Conservation (phyloP, 192 early-diverging fungal species). For the Coemansia sp. region DNA sequence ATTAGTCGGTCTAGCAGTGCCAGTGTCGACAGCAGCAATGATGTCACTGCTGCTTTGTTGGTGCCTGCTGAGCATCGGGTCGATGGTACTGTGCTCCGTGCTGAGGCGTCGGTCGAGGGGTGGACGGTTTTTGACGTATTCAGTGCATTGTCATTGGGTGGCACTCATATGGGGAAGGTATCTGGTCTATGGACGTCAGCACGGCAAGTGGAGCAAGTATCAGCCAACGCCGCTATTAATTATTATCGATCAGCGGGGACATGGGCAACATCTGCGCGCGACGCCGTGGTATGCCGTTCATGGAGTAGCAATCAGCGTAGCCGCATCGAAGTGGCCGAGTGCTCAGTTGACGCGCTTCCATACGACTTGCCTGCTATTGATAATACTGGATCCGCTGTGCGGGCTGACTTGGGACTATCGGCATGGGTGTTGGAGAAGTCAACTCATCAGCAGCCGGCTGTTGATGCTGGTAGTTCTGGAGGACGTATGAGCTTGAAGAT, state of each 20-base stretch:
- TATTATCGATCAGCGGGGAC: slow-evolving; percentile 18
- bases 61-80: not conserved
- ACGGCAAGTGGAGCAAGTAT: slow-evolving; percentile 14
- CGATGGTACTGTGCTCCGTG: slow-evolving; percentile 24
- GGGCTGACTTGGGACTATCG: slow-evolving; percentile 36
- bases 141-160: slow-evolving; percentile 17
- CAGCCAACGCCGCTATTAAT: slow-evolving; percentile 10
- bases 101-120: slow-evolving; percentile 35
- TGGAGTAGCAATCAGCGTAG: slow-evolving; percentile 39
- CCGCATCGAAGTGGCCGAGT: slow-evolving; percentile 48
- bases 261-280: slow-evolving; percentile 42
- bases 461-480: not conserved
- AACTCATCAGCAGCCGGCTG: not conserved
- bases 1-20: slow-evolving; percentile 6
- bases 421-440: slow-evolving; percentile 48
- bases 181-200: slow-evolving; percentile 33
- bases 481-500: slow-evolving; percentile 12
- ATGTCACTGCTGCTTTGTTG: not conserved
- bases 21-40: slow-evolving; percentile 4
- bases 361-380: not conserved
- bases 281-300: slow-evolving; percentile 33
- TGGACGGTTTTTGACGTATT: slow-evolving; percentile 52
- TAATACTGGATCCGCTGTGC: slow-evolving; percentile 5
- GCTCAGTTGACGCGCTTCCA: slow-evolving; percentile 20
- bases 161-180: not conserved